Conservation (phyloP, 2,329 filamentous ascomycete genomes). For the Chaetothyriales sp. region DNA sequence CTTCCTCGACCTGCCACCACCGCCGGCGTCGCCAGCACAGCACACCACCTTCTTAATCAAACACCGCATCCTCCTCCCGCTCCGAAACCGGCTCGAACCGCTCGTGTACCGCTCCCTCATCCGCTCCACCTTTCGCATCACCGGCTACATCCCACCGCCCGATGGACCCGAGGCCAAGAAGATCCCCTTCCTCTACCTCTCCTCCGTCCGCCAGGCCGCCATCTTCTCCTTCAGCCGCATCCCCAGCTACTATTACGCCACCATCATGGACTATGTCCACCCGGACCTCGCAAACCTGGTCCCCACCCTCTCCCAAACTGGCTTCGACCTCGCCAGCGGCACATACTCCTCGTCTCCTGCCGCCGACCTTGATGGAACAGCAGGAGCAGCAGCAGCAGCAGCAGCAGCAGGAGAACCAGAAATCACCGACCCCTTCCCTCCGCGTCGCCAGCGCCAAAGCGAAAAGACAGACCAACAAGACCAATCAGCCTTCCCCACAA, state of each 20-base stretch:
- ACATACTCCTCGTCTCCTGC: constrained; percentile 3
- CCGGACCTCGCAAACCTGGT: constrained; percentile 31
- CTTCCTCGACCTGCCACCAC: constrained; percentile 43
- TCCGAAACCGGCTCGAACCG: constrained; percentile 65
- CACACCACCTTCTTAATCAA: constrained; percentile 61
- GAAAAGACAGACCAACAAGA: constrained; percentile 24
- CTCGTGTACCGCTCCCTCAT: constrained; percentile 74
- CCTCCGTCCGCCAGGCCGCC: constrained; percentile 52
- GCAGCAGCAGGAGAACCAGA: not conserved
- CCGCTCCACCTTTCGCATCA: constrained; percentile 63
- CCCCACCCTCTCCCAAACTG: constrained; percentile 16
- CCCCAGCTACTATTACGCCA: constrained; percentile 15
- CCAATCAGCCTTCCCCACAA: constrained; percentile 23
- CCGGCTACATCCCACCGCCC: constrained; percentile 42
- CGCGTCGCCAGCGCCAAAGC: constrained; percentile 1
- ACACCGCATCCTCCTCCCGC: constrained; percentile 60
- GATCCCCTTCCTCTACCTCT: constrained; percentile 62
- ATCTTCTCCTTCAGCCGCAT: constrained; percentile 44
- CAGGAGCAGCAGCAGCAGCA: too few relatives aligned
- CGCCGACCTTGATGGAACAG: too few relatives aligned
- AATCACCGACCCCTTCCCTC: constrained; percentile 5
- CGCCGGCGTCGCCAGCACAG: constrained; percentile 2
- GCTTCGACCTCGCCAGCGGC: constrained; percentile 11
- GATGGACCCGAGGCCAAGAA: constrained; percentile 46
- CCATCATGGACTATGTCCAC: constrained; percentile 9